Base-by-base conservation (phyloP, 2,329 filamentous ascomycete genomes). In the Sporothrix pallida region DNA sequence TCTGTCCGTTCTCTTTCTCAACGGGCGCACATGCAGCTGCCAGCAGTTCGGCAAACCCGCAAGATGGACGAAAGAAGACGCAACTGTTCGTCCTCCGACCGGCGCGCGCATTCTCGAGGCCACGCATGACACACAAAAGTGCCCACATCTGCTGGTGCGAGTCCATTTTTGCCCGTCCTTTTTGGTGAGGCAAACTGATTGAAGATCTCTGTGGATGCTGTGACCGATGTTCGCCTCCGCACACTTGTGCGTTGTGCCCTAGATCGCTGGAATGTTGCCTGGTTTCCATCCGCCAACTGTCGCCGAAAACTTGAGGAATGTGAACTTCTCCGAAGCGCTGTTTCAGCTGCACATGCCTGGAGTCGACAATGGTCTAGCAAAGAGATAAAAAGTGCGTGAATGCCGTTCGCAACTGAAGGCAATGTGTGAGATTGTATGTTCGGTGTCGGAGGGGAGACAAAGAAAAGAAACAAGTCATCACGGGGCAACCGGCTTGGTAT, bases 271-370 rank as follows among this genome's bases (percentile, higher is more conserved):
- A 67, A 67, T 67, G 67, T 42, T 37, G 48, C 48, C 23, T 2
- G 31, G 31, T 37, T 37, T 5, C 26, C 67, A 42, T 20, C 48
- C 26, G 26, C 23, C 54, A 31, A 31, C 52, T 48, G 31, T 37
- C 31, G 31, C 31, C 31, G 31, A 37, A 37, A 37, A 37, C 3
- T 10, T 15, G 54, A 62, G 56, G 44, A 71, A 63, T 71, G 70
- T 26, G 42, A 46, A 26, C 12, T 9, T 58, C 44, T 44, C 3
- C 8, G 9, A 44, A 13, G 42, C 54, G 23, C n/a, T 71, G 70
- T 71, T 62, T 71, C 56, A 63, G 23, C 42, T n/a, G 42, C 56
- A 37, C 15, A 52, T 62, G 70, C 23, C 67, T 37, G 2, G 26
- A 20, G 8, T 20, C n/a, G 26, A 26, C 20, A 48, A 48, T 48